phyloP scores from a whole-genome alignment of 139 green algal genomes.

The Closterium sp. region DNA sequence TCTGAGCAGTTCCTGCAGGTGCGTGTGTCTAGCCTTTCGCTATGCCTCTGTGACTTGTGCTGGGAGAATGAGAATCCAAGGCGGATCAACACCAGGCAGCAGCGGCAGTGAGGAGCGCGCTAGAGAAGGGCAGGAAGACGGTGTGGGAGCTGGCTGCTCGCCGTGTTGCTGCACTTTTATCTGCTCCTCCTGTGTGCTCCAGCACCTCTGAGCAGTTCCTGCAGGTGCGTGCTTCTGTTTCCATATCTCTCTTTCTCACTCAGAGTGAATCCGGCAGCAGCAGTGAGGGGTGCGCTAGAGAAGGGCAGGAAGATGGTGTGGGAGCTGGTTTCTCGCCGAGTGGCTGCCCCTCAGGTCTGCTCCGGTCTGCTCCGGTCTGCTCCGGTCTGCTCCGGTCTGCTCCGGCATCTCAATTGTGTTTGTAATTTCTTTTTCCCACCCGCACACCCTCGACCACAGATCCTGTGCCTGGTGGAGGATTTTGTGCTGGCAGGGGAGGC shows the following conservation, averaged over 20 bases:
- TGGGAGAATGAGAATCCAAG: no score
- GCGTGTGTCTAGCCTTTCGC: not conserved
- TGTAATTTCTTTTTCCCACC: no score
- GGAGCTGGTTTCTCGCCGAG: slow-evolving; percentile 39
- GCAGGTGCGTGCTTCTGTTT: not conserved
- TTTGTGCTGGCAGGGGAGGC: slow-evolving; percentile 49
- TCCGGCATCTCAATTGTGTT: no score
- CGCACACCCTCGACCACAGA: no score
- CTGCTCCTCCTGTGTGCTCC: slow-evolving; percentile 24
- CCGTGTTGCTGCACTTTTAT: slow-evolving; percentile 17
- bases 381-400: not conserved
- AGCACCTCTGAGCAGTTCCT: slow-evolving; percentile 33
- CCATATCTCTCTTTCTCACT: no score
- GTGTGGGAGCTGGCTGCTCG: slow-evolving; percentile 49
- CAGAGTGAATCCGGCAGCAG: no score
- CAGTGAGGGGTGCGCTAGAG: no score
- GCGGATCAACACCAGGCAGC: not conserved
- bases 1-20: slow-evolving; percentile 45
- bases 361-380: slow-evolving; percentile 43
- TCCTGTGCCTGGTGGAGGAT: not conserved
- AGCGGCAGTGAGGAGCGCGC: slow-evolving; percentile 2
- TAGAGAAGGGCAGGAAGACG: slow-evolving; percentile 34
- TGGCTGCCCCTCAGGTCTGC: no score
- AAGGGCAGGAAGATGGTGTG: slow-evolving; percentile 22
- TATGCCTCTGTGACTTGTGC: no score